These are phyloP conservation scores for Graphium sp. DNA, from an alignment of 2,329 filamentous ascomycete genomes.

Conservation along the genomic window DNA sequence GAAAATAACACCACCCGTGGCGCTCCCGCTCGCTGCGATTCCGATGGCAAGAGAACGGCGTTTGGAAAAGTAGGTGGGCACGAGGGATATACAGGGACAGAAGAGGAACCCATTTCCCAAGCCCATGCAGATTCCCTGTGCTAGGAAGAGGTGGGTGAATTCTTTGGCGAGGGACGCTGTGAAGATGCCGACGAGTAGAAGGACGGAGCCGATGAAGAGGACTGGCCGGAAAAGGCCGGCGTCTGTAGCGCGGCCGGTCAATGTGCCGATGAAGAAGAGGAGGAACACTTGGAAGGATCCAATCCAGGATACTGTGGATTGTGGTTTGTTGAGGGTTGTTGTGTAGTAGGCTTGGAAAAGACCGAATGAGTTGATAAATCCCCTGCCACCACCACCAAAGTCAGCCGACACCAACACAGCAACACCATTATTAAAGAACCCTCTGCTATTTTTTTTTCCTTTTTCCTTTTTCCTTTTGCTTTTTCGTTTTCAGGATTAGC, in stretches of 20 bases:
- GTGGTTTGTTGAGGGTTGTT: constrained; percentile 16
- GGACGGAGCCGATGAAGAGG: constrained; percentile 19
- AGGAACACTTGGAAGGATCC: constrained; percentile 36
- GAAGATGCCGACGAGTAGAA: constrained; percentile 30
- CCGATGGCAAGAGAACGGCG: constrained; percentile 44
- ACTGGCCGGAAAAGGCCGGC: constrained; percentile 31
- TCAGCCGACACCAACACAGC: not conserved
- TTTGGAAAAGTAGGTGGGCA: constrained; percentile 48
- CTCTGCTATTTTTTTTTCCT: constrained; percentile 1
- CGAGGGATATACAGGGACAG: constrained; percentile 44
- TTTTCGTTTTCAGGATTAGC: not conserved
- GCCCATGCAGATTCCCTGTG: constrained; percentile 37
- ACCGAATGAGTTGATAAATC: constrained; percentile 38
- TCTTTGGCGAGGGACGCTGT: constrained; percentile 20
- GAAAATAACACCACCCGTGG: constrained; percentile 41
- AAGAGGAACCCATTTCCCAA: constrained; percentile 46
- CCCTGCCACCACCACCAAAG: constrained; percentile 15
- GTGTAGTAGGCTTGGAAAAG: constrained; percentile 36
- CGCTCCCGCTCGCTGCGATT: constrained; percentile 40
- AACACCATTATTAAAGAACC: not conserved
- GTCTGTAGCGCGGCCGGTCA: constrained; percentile 34
- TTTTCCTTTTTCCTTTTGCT: not conserved
- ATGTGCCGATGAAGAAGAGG: constrained; percentile 34
- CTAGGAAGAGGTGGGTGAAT: constrained; percentile 39
- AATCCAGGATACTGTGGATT: constrained; percentile 34